Evolutionary conservation across 257 asterid species (phyloP).

Genomic region (Lantana camara): DNA sequence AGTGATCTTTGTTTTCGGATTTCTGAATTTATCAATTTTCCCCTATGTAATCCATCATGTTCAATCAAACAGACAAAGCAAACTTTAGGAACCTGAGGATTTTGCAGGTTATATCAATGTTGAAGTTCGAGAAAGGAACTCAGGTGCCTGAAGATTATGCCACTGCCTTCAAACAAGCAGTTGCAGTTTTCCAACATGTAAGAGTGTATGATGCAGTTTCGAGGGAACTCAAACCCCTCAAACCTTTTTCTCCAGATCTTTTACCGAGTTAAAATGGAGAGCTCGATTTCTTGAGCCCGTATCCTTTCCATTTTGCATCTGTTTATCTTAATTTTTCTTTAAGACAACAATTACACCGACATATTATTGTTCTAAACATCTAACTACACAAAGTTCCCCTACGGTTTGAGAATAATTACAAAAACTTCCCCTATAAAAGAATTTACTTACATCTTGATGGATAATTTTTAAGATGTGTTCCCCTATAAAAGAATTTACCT

Average conservation of each 20-base stretch:
- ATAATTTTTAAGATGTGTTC: no score
- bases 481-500: no score
- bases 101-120: constrained; percentile 57
- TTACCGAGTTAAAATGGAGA: constrained; percentile 47
- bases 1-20: neutral
- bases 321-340: neutral
- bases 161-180: constrained; percentile 65
- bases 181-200: constrained; percentile 74
- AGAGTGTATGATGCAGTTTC: constrained; percentile 67
- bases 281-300: constrained; percentile 85
- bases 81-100: neutral
- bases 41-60: no score
- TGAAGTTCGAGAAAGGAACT: constrained; percentile 64
- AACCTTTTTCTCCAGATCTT: constrained; percentile 62
- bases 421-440: no score
- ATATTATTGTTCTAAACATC: no score
- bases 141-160: constrained; percentile 72
- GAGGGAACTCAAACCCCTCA: constrained; percentile 64
- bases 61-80: neutral
- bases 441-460: no score
- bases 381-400: no score
- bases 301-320: constrained; percentile 49
- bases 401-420: no score
- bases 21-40: neutral
- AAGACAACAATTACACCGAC: no score